phyloP scores from a whole-genome alignment of 345 rosid genomes.

The Lagerstroemia speciosa region DNA sequence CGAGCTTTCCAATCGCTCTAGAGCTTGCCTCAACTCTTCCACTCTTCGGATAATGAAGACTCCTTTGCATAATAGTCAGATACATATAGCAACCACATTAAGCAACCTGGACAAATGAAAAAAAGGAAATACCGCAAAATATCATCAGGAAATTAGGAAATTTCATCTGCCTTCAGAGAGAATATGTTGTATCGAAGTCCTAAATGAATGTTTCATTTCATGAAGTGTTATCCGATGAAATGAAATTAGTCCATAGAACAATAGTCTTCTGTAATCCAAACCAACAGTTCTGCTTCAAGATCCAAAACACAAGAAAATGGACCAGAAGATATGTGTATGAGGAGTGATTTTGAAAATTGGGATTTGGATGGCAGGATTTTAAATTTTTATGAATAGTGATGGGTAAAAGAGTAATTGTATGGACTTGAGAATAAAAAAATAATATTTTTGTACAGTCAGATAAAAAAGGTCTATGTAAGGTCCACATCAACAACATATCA shows the following conservation, averaged over 20 bases:
- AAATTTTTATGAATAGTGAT: no score
- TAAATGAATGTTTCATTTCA: background rate
- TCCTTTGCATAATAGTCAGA: background rate
- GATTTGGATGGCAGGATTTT: no score
- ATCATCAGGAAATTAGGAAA: no score
- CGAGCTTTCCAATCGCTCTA: conserved; percentile 59
- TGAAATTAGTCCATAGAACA: background rate
- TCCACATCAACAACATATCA: no score
- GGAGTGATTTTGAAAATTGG: no score
- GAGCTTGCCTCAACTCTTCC: conserved; percentile 59
- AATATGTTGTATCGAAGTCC: background rate
- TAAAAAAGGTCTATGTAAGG: no score
- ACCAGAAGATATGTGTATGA: no score
- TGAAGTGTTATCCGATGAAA: background rate
- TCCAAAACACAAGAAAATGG: background rate
- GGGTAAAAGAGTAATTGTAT: no score
- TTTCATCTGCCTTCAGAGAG: background rate
- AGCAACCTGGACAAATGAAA: background rate
- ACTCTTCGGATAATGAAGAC: conserved; percentile 22
- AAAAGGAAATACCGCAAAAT: background rate
- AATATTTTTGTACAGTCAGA: no score
- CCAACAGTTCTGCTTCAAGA: background rate
- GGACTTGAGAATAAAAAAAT: no score
- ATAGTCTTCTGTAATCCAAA: background rate
- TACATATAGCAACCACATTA: background rate